A percentile compares a stretch with the other conserved stretches of the same genome.
Evolutionary conservation across 1,284 basidiomycete genomes (phyloP).

Genomic region (Uromyces viciae-fabae): DNA sequence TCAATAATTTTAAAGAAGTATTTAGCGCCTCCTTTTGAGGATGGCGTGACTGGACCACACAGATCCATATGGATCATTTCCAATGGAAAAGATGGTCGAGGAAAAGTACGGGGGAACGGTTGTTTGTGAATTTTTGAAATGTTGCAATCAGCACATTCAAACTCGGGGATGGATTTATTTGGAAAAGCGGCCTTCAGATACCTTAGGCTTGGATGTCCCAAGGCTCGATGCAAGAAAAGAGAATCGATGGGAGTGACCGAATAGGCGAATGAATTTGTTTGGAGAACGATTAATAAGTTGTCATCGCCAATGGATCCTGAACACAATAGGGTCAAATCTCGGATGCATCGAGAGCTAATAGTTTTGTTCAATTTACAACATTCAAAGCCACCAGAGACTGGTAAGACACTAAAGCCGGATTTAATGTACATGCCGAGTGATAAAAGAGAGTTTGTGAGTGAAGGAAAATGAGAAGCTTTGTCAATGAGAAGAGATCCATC

Average conservation of each 20-base stretch:
- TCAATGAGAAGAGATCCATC: not conserved
- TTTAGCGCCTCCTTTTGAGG: not conserved
- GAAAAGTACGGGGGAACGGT: not conserved
- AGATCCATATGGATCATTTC: not conserved
- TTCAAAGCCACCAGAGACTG: not conserved
- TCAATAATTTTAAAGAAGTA: not conserved
- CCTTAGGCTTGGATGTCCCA: not conserved
- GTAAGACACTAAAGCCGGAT: not conserved
- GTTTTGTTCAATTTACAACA: not conserved
- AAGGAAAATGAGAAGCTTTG: not conserved
- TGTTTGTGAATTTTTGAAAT: not conserved
- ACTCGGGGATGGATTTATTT: not conserved
- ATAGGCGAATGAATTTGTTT: not conserved
- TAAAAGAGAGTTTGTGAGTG: not conserved
- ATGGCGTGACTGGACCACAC: not conserved
- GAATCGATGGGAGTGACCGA: not conserved
- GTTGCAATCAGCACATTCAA: not conserved
- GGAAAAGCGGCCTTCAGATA: not conserved
- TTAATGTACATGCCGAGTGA: not conserved
- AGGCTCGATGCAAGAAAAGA: not conserved
- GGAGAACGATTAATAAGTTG: not conserved
- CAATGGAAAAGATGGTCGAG: not conserved
- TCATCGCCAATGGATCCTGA: not conserved
- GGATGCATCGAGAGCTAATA: not conserved
- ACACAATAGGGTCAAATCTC: not conserved